Evolutionary conservation across 2,329 filamentous ascomycete genomes (phyloP).

Genomic region (Thelonectria discophora): DNA sequence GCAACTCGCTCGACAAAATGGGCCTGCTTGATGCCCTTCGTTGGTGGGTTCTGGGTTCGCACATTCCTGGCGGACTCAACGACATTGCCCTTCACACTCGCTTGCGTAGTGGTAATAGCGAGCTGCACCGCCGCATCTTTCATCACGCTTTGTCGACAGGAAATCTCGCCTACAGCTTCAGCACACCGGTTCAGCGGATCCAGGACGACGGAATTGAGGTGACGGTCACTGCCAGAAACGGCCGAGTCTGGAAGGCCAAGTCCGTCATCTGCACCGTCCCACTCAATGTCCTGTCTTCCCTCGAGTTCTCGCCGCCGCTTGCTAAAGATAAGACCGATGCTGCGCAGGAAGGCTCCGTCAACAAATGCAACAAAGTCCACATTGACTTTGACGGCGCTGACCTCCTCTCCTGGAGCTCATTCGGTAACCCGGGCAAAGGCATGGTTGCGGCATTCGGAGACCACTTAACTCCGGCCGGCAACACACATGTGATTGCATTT

Average conservation of each 20-base stretch:
- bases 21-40: constrained; percentile 10
- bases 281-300: constrained; percentile 14
- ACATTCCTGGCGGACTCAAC: constrained; percentile 11
- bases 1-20: constrained; percentile 4
- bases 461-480: constrained; percentile 12
- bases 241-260: constrained; percentile 13
- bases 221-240: constrained; percentile 3
- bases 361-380: constrained; percentile 21
- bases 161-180: constrained; percentile 19
- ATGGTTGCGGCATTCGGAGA: constrained; percentile 18
- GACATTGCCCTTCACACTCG: constrained; percentile 20
- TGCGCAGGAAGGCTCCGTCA: constrained; percentile 4
- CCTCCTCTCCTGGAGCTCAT: constrained; percentile 15
- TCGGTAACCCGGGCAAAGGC: constrained; percentile 3
- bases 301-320: constrained; percentile 20
- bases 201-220: constrained; percentile 1
- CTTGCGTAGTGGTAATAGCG: constrained; percentile 16
- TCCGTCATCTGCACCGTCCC: constrained; percentile 19
- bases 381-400: constrained; percentile 16
- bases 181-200: neutral
- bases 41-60: constrained; percentile 20
- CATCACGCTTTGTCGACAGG: constrained; percentile 11
- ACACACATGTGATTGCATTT: constrained; percentile 21
- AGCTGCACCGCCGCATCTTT: constrained; percentile 22
- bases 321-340: constrained; percentile 8